Percentiles rank a stretch among this genome's conserved stretches.
Conservation (phyloP, 2,329 filamentous ascomycete species). For the Penicillium sp. region DNA sequence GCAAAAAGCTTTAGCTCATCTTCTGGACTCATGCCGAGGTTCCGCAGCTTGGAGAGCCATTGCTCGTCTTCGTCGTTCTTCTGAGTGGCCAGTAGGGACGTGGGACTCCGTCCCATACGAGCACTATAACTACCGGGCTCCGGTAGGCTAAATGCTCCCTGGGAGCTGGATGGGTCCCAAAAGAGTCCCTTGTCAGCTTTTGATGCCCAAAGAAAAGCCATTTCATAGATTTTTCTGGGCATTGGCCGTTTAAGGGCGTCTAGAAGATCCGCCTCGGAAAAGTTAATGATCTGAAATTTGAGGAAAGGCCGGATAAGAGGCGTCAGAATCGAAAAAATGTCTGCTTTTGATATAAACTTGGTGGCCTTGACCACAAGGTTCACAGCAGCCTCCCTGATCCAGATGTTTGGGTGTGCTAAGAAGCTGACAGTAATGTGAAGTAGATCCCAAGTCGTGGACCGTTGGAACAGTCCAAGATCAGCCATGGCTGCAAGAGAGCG, state of each 20-base stretch:
- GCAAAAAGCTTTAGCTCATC: conserved; percentile 88
- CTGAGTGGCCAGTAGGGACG: conserved; percentile 56
- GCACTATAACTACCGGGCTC: conserved; percentile 55
- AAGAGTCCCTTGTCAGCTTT: conserved; percentile 80
- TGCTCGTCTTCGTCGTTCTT: conserved; percentile 92
- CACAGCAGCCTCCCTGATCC: conserved; percentile 87
- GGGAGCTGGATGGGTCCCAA: conserved; percentile 74
- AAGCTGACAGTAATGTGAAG: conserved; percentile 81
- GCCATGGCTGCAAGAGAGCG: conserved; percentile 87
- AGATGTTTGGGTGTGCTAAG: conserved; percentile 88
- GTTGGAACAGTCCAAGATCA: conserved; percentile 79
- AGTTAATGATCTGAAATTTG: conserved; percentile 67
- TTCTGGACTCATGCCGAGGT: conserved; percentile 74
- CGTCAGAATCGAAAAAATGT: conserved; percentile 77
- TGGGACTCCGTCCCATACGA: conserved; percentile 50
- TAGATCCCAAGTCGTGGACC: conserved; percentile 81
- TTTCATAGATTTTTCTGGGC: conserved; percentile 75
- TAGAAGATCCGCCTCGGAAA: conserved; percentile 71
- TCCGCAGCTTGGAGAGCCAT: conserved; percentile 82
- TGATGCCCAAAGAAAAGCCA: conserved; percentile 79
- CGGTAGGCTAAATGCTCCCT: conserved; percentile 64
- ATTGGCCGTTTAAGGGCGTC: conserved; percentile 81
- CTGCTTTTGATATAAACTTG: conserved; percentile 72
- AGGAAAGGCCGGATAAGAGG: conserved; percentile 80
- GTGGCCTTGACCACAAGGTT: conserved; percentile 78